Evolutionary conservation across 176 grass and related monocot species (phyloP).

Genomic region (barley (Hordeum vulgare)): MorexV3_pseudomolecules_assembly NC_058522.1:366907541-366908040

Average conservation of each 20-base stretch:
- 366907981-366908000: constrained; percentile 39
- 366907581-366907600: neutral
- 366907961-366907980: constrained; percentile 85
- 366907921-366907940: constrained; percentile 30
- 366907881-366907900: neutral
- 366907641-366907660: neutral
- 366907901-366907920: constrained; percentile 6
- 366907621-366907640: neutral
- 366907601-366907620: neutral
- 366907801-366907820: constrained; percentile 5
- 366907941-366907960: constrained; percentile 81
- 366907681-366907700: neutral
- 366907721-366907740: constrained; percentile 15
- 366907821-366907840: neutral
- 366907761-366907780: constrained; percentile 4
- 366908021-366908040: neutral
- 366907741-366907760: constrained; percentile 7
- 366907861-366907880: neutral
- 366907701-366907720: neutral
- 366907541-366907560: neutral
- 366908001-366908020: neutral
- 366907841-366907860: constrained; percentile 11
- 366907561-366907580: neutral
- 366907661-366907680: neutral
- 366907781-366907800: constrained; percentile 20